Base-by-base conservation (phyloP, 352 stramenopile genomes). In the Bremia lactucae region DNA sequence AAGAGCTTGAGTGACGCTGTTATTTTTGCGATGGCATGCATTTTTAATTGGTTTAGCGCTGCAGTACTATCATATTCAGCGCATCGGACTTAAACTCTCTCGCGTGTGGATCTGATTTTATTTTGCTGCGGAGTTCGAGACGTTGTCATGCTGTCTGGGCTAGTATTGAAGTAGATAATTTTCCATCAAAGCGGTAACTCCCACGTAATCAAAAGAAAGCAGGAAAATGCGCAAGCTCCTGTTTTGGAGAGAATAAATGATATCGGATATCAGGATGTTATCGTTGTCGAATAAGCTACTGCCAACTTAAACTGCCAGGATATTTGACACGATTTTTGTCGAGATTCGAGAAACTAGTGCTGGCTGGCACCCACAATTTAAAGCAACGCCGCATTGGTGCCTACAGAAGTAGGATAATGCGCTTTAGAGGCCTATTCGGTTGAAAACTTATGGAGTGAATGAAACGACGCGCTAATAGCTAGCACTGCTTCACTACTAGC, bases 391-490 rank as follows among this genome's bases (percentile, higher is more conserved):
- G 20, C 7, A 21, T 42, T 42, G 16, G 37, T 29, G n/a, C 59
- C 59, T 16, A 59, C 54, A 3, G 59, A 53, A 31, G 49, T 68
- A 13, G 59, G 59, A 25, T 59, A 62, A 49, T 65, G 59, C 31
- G 49, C 46, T 7, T 36, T 72, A 4, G 55, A 72, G 18, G 58
- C 58, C 16, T 64, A 58, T 54, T 57, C 50, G 1, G 28, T 29
- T 23, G 55, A 46, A n/a, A 24, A 51, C 25, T 29, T 56, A 3
- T 57, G 52, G 52, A 23, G 33, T 7, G 24, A 29, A n/a, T n/a
- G n/a, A n/a, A n/a, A n/a, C n/a, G n/a, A n/a, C n/a, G n/a, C n/a
- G n/a, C n/a, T n/a, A n/a, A n/a, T n/a, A n/a, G n/a, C n/a, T n/a
- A n/a, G n/a, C n/a, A n/a, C n/a, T n/a, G n/a, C n/a, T n/a, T n/a